Percentiles rank a stretch among this genome's conserved stretches.
phyloP scores from a whole-genome alignment of 768 basidiomycete genomes.

The Psilocybe cyanescens region DNA sequence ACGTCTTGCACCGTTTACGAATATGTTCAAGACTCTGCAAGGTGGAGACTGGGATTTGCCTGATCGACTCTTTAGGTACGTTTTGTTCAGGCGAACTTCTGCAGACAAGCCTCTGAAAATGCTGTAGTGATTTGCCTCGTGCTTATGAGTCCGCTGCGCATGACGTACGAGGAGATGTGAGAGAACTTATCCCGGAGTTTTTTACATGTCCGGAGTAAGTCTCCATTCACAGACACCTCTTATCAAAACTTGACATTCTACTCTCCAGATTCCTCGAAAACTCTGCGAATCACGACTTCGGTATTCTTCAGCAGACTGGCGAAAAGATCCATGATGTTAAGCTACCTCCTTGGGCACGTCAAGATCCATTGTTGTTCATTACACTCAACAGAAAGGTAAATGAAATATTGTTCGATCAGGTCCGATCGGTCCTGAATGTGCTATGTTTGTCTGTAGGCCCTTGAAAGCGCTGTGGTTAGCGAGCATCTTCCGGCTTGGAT shows the following conservation, averaged over 20 bases:
- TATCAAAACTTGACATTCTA: not conserved
- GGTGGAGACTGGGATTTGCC: conserved; percentile 96
- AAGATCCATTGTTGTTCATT: conserved; percentile 84
- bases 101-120: not conserved
- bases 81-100: not conserved
- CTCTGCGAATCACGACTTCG: conserved; percentile 77
- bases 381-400: conserved; percentile 73
- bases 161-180: conserved; percentile 89
- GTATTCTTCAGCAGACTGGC: conserved; percentile 69
- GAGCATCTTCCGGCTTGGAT: conserved; percentile 88
- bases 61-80: conserved; percentile 77
- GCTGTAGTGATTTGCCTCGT: conserved; percentile 69
- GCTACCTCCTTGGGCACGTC: conserved; percentile 88
- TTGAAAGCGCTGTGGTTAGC: conserved; percentile 89
- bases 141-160: conserved; percentile 84
- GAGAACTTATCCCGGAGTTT: conserved; percentile 92
- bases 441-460: conserved; percentile 50
- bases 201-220: conserved; percentile 81
- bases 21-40: conserved; percentile 93
- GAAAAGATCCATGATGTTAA: conserved; percentile 88
- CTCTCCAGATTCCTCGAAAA: conserved; percentile 79
- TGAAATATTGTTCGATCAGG: too few species aligned
- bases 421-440: too few species aligned
- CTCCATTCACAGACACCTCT: not conserved
- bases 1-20: conserved; percentile 86